Evolutionary conservation across 2,329 filamentous ascomycete genomes (phyloP).

Genomic region (Alternaria solani): DNA sequence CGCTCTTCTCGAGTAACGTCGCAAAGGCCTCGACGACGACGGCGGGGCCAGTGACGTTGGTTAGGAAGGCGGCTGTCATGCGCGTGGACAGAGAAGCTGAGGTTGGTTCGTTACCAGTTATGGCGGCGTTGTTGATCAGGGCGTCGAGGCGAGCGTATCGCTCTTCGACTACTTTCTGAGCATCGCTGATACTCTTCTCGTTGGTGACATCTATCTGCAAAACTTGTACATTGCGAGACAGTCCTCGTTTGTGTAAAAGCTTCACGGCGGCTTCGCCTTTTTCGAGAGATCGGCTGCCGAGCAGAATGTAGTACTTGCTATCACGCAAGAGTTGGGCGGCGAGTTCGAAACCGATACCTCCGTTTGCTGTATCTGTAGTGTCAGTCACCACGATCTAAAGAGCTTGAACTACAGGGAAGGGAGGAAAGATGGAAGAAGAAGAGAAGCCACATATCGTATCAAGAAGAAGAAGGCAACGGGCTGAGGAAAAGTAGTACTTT

Average conservation of each 20-base stretch:
- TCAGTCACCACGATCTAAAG: background rate
- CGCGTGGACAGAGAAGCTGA: no score
- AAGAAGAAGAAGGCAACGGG: no score
- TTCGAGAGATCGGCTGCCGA: background rate
- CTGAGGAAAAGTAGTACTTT: no score
- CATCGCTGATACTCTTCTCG: background rate
- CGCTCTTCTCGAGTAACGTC: constrained; percentile 21
- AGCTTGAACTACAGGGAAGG: fast-evolving
- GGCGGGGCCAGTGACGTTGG: no score
- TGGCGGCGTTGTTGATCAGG: constrained; percentile 51
- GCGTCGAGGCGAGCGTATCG: constrained; percentile 33
- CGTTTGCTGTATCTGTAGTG: constrained; percentile 43
- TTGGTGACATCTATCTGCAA: background rate
- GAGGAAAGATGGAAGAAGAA: no score
- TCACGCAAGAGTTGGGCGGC: constrained; percentile 49
- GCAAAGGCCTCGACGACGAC: constrained; percentile 14
- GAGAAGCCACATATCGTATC: no score
- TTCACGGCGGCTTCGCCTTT: background rate
- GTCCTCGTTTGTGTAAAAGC: background rate
- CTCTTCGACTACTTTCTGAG: background rate
- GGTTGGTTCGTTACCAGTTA: constrained; percentile 8
- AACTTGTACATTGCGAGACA: background rate
- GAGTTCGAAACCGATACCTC: constrained; percentile 59
- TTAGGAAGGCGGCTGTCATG: no score
- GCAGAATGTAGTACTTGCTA: constrained; percentile 35